Base-by-base conservation (phyloP, 768 basidiomycete genomes). In the Xanthoconium stramineum region DNA sequence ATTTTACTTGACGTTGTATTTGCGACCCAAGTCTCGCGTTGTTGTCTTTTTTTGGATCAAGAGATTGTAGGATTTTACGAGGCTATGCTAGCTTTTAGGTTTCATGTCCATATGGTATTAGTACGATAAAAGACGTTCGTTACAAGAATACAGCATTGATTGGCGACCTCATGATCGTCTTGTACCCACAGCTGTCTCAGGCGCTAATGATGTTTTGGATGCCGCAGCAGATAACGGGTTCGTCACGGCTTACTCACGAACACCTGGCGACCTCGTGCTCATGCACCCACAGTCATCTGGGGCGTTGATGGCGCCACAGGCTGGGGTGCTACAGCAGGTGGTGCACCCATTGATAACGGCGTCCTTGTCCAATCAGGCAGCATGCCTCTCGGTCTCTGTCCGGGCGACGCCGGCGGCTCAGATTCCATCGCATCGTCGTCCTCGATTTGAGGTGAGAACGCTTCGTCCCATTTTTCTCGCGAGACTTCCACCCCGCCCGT, bases 401-500 rank as follows among this genome's bases (percentile, higher is more conserved):
- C 69, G 19, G 66, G 56, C 39, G 50, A 58, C 30, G 52, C 39
- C 29, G 63, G 59, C 0, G 59, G n/a, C 8, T n/a, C 40, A 12
- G 50, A 37, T 4, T 58, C 56, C 36, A 70, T 65, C 44, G 58
- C 64, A 58, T 79, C 75, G 11, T 80, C 80, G 47, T 76, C 80
- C 45, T 77, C 78, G 7, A 28, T 29, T 36, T 72, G 67, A 37
- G 69, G 55, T 55, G 57, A 40, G 33, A 81, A 82, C 20, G 78
- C 80, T 65, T 90, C 88, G 61, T 97, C 94, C 89, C 91, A 97
- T 56, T 82, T 83, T 67, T 96, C 94, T 39, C 93, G 78, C 47
- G 84, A 67, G 9, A 97, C 80, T 66, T 96, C 94, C 3, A 78
- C 80, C 0, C 91, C 93, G 4, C 91, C 90, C 0, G 88, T 92